Conservation (phyloP, 495 filamentous ascomycete species). For the Xylaria curta region DNA sequence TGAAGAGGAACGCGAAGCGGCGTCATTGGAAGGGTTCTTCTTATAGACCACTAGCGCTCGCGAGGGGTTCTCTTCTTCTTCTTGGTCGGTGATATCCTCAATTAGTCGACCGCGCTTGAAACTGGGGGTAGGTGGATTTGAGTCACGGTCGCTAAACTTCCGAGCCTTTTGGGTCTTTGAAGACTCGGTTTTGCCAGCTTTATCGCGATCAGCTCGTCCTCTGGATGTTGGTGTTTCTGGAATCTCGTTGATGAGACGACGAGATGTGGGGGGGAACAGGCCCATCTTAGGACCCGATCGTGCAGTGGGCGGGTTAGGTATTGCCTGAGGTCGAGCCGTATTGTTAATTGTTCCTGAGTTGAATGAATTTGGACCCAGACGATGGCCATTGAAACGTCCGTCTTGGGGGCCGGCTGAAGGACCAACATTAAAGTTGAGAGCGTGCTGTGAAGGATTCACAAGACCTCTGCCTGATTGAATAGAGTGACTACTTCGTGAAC, state of each 20-base stretch:
- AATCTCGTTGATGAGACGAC: neutral
- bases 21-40: neutral
- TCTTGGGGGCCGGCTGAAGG: neutral
- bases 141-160: neutral
- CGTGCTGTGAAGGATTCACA: neutral
- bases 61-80: neutral
- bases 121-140: neutral
- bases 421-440: neutral
- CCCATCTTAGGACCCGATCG: neutral
- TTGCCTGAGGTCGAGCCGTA: neutral
- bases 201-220: neutral
- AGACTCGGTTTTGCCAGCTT: neutral
- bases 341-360: neutral
- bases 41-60: neutral
- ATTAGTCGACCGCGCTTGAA: neutral
- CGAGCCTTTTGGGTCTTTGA: neutral
- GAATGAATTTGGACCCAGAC: neutral
- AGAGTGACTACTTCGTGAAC: neutral
- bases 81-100: slow-evolving; percentile 1
- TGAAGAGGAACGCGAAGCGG: neutral
- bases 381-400: neutral
- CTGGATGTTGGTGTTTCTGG: neutral
- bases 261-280: neutral
- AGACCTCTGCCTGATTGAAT: neutral
- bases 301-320: neutral